Evolutionary conservation across 1,284 basidiomycete genomes (phyloP).

Genomic region (Fistulina hepatica): DNA sequence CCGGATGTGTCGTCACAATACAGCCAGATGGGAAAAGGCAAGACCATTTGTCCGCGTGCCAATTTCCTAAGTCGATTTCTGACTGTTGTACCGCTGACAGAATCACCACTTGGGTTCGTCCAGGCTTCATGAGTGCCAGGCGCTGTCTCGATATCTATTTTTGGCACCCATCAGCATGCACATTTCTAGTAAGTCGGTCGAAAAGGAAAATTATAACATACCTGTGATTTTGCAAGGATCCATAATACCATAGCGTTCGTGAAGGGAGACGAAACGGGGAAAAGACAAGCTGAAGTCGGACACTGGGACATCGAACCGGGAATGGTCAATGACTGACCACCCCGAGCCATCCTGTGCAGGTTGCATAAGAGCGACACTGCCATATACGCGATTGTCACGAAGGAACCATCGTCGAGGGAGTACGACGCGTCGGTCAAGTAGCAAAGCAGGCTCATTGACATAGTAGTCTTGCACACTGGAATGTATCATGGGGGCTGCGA

Average conservation of each 20-base stretch:
- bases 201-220: too few species aligned
- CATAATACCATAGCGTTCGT: too few species aligned
- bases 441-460: constrained; percentile 20
- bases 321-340: too few species aligned
- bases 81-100: constrained; percentile 1
- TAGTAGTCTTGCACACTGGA: constrained; percentile 21
- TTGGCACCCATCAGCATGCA: too few species aligned
- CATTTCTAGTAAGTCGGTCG: too few species aligned
- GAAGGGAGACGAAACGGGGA: too few species aligned
- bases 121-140: constrained; percentile 7
- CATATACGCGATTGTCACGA: constrained; percentile 9
- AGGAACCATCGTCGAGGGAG: constrained; percentile 25
- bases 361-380: not conserved
- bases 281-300: too few species aligned
- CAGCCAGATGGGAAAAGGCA: constrained; percentile 25
- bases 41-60: constrained; percentile 16
- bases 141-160: too few species aligned
- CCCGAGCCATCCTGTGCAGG: not conserved
- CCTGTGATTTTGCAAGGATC: constrained; percentile 2
- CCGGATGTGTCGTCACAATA: constrained; percentile 36
- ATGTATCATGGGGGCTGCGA: constrained; percentile 23
- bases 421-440: constrained; percentile 11
- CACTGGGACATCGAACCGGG: too few species aligned
- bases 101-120: not conserved
- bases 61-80: constrained; percentile 16